These are phyloP conservation scores for Cladophialophora carrionii DNA, from an alignment of 2,329 filamentous ascomycete genomes.

Conservation along the genomic window DNA sequence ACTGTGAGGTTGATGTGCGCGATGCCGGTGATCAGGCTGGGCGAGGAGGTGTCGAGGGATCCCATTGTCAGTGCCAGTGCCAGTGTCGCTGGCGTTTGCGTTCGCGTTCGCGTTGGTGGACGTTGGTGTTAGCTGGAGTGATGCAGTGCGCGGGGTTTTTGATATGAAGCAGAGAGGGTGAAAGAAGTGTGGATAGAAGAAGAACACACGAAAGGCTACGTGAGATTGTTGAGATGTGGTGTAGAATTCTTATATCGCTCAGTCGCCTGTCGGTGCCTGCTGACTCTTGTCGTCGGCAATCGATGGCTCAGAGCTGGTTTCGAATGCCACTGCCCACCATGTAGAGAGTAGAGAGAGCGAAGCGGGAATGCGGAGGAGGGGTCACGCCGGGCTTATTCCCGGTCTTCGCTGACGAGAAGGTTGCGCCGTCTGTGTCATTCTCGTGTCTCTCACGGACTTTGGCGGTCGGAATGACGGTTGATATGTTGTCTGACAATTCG, in stretches of 20 bases:
- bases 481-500: neutral
- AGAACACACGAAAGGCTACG: neutral
- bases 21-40: slow-evolving; percentile 55
- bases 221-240: neutral
- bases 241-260: neutral
- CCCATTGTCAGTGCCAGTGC: slow-evolving; percentile 10
- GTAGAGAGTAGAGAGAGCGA: neutral
- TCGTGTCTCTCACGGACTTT: neutral
- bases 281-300: neutral
- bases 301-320: neutral
- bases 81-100: neutral
- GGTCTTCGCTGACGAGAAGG: neutral
- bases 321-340: neutral
- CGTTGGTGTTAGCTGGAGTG: neutral
- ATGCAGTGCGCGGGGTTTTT: neutral
- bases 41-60: slow-evolving; percentile 10
- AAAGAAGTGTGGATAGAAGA: neutral
- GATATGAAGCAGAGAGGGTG: neutral
- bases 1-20: slow-evolving; percentile 65
- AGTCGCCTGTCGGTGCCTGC: neutral
- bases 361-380: neutral
- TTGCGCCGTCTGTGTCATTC: neutral
- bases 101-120: no score
- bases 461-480: neutral
- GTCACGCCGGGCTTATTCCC: neutral